Percentiles rank a stretch among this genome's conserved stretches.
Conservation (phyloP, 192 early-diverging fungal genomes). For the Coemansia brasiliensis region DNA sequence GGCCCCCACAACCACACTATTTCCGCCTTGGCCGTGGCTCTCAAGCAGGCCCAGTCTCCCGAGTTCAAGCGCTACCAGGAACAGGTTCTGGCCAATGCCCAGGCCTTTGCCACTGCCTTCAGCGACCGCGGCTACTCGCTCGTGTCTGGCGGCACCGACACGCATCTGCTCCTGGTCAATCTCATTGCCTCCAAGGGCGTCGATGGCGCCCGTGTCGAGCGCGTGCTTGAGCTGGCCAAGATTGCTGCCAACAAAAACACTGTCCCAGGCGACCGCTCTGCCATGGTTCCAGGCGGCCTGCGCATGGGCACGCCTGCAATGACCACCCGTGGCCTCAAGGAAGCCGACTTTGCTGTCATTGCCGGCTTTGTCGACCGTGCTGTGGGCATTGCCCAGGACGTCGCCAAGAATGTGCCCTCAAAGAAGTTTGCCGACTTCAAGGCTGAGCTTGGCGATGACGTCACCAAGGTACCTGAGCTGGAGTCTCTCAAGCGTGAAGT, state of each 20-base stretch:
- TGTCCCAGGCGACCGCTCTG: conserved; percentile 92
- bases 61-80: conserved; percentile 90
- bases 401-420: conserved; percentile 63
- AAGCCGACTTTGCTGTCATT: conserved; percentile 86
- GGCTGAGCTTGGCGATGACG: conserved; percentile 71
- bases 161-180: conserved; percentile 90
- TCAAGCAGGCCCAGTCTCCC: conserved; percentile 84
- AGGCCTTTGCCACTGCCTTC: conserved; percentile 83
- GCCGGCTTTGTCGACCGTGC: conserved; percentile 86
- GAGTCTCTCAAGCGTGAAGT: conserved; percentile 77
- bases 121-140: conserved; percentile 71
- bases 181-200: conserved; percentile 72
- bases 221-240: conserved; percentile 93
- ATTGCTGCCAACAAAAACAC: conserved; percentile 99
- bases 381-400: conserved; percentile 74
- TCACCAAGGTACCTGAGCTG: conserved; percentile 61
- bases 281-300: conserved; percentile 90
- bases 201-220: conserved; percentile 95
- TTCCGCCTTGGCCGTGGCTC: conserved; percentile 88
- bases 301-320: conserved; percentile 96
- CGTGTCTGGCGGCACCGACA: conserved; percentile 93
- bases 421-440: conserved; percentile 92
- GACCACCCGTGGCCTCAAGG: conserved; percentile 89
- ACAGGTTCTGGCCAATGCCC: conserved; percentile 88
- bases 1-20: conserved; percentile 99